Evolutionary conservation across 176 grass and related monocot genomes (phyloP).

Genomic region (Echinochloa phyllopogon): DNA sequence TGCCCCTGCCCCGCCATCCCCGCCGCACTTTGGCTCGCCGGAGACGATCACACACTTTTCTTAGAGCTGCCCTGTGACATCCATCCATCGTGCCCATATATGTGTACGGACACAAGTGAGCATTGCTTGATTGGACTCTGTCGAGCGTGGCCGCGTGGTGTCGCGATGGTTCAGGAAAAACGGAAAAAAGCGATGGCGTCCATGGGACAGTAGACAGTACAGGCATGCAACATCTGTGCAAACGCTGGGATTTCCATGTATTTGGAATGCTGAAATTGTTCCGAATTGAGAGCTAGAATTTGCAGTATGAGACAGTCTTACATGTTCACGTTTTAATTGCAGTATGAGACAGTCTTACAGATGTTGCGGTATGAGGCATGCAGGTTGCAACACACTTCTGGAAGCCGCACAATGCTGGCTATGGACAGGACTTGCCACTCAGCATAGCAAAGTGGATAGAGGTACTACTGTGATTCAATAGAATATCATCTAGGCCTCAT

Average conservation of each 20-base stretch:
- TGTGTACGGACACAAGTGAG: neutral
- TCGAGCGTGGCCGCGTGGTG: neutral
- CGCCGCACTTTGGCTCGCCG: neutral
- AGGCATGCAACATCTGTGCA: slow-evolving; percentile 9
- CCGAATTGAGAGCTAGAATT: neutral
- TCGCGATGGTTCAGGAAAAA: slow-evolving; percentile 36
- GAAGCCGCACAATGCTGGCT: neutral
- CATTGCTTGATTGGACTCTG: neutral
- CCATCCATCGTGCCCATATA: neutral
- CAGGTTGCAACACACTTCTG: neutral
- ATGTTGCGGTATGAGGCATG: neutral
- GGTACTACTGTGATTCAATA: neutral
- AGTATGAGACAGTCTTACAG: too few species aligned
- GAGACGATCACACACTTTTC: neutral
- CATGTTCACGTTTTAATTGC: too few species aligned
- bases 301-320: too few species aligned
- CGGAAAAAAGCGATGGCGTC: slow-evolving; percentile 27
- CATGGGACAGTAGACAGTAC: neutral
- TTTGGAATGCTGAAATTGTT: neutral
- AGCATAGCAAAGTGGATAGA: neutral
- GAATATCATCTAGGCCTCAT: neutral
- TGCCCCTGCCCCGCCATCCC: slow-evolving; percentile 69
- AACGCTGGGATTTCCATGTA: too few species aligned
- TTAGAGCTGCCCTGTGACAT: neutral
- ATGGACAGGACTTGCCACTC: neutral